Base-by-base conservation (phyloP, 169 alveolate genomes). In the Blepharisma undulans region DNA sequence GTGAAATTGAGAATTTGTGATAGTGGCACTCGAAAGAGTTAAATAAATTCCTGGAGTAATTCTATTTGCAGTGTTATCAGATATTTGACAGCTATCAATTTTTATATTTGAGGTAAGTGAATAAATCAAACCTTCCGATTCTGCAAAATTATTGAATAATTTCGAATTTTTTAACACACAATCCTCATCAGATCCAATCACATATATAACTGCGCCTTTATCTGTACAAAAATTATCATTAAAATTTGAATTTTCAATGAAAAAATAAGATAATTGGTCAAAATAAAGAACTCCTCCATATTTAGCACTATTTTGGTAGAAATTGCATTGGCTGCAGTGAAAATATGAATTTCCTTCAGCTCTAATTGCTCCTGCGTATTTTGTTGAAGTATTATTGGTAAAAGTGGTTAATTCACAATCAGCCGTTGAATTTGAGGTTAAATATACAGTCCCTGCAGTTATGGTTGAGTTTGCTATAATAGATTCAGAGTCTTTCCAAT, bases 41-140 rank as follows among this genome's bases (percentile, higher is more conserved):
- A 25, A n/a, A 21, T 32, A 36, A 59, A 84, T 84, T 2, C 87
- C 87, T 30, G 87, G 60, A 19, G 34, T 30, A 25, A 33, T 79
- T 29, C 66, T n/a, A 10, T 79, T 32, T 12, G 71, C 60, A 29
- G 87, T 79, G 60, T 79, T 79, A 33, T 79, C 60, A 33, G 0
- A 32, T 21, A 79, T 79, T 79, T 79, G 30, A 10, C 87, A 79
- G 66, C 34, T 79, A 25, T 79, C 87, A 2, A 79, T 79, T 29
- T 33, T 2, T 10, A 79, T 25, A 5, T 79, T 79, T 25, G 87
- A 79, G 7, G 30, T n/a, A 25, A 29, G 48, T 0, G 60, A 79
- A 25, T 25, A 33, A 33, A 79, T 79, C 14, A 79, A 79, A 12
- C 71, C 87, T 25, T 72, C 80, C 14, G 66, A 48, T 48, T 48